Conservation (phyloP, 371 early-diverging fungal species). For the Nematocida sp. region DNA sequence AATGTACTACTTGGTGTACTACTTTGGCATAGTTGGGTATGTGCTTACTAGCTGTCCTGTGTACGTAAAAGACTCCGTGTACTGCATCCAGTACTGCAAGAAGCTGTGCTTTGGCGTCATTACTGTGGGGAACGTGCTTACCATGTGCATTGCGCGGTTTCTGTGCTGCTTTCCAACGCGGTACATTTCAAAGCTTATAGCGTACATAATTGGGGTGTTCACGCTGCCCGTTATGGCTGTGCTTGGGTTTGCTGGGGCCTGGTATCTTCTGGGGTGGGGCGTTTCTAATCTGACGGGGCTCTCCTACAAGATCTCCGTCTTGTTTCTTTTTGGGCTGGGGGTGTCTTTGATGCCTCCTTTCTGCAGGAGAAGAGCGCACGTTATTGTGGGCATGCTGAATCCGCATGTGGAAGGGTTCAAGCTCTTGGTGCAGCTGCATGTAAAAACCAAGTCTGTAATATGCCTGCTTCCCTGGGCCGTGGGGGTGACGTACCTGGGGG, state of each 20-base stretch:
- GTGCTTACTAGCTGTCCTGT: conserved; percentile 1
- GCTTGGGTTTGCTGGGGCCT: not conserved
- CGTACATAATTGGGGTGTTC: conserved; percentile 23
- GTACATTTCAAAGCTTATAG: conserved; percentile 24
- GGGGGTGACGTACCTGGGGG: not conserved
- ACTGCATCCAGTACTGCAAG: conserved; percentile 27
- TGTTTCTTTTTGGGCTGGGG: conserved; percentile 15
- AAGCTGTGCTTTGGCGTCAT: not conserved
- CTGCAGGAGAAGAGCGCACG: conserved; percentile 43
- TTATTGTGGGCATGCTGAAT: conserved; percentile 15
- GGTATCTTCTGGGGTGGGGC: not conserved
- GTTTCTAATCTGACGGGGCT: not conserved
- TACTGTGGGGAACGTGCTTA: not conserved
- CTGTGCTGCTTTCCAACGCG: conserved; percentile 1
- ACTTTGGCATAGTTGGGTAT: conserved; percentile 20
- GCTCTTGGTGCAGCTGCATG: not conserved
- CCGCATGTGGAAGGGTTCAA: conserved; percentile 13
- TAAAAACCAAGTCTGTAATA: not conserved
- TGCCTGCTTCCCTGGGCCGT: not conserved
- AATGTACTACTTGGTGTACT: conserved; percentile 7
- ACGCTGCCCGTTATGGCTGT: conserved; percentile 17
- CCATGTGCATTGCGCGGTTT: not conserved
- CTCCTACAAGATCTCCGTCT: not conserved
- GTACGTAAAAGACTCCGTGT: conserved; percentile 21
- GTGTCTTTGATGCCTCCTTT: conserved; percentile 41